Evolutionary conservation across 2,329 filamentous ascomycete genomes (phyloP), one percentile per base, ranked within the genome.

Genomic region (Zarea fungicola): DNA sequence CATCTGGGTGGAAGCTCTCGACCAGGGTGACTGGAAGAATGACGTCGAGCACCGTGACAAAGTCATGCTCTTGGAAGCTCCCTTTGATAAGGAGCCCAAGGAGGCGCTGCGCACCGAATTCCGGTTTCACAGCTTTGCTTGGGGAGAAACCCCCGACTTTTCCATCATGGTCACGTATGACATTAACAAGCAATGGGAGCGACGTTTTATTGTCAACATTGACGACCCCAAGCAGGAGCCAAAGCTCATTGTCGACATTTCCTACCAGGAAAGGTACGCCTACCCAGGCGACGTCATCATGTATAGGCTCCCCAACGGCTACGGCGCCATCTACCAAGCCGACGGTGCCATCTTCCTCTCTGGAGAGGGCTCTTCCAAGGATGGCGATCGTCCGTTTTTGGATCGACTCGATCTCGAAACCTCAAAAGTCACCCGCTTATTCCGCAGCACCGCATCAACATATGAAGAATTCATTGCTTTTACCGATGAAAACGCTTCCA

Each of bases 121-220:
- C 21, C 36, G 45, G 18, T 48, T 48, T 21, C 31, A 5, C 4
- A 21, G 7, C 18, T 10, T 48, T 14, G 16, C 21, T 10, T 48
- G 45, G 45, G 45, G 45, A 13, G 14, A 42, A 35, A 29, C 34
- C 10, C 26, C 22, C 11, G 34, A 36, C 7, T 41, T 48, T 26
- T 36, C 45, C n/a, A 41, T 48, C 39, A 16, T 48, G 1, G 42
- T 13, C 8, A 37, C 41, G 28, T 42, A 35, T 6, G 37, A 48
- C 8, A 42, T 48, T 6, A 35, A 48, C 16, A 25, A 10, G 5
- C 36, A 48, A 22, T 41, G 45, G 45, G 37, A 48, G 22, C 45
- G 45, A 14, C 36, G 45, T n/a, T 48, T 26, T 10, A 48, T 48
- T 34, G 45, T 48, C 45, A 48, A 48, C 19, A 37, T 48, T 11